These are phyloP conservation scores for Helotiales sp. DNA, from an alignment of 2,329 filamentous ascomycete species.

Conservation along the genomic window DNA sequence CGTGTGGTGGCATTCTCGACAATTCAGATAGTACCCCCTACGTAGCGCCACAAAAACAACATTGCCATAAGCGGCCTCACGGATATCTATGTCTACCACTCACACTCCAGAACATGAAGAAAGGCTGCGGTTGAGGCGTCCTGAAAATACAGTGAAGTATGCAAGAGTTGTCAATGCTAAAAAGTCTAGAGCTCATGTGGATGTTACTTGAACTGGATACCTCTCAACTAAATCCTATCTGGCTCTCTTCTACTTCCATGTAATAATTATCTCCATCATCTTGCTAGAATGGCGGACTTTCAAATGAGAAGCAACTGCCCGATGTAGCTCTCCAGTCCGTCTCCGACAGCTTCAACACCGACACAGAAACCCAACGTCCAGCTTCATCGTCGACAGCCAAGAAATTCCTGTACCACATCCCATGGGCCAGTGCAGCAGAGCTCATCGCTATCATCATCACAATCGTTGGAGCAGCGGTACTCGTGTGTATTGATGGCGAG, in stretches of 20 bases:
- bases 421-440: background rate
- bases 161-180: background rate
- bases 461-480: background rate
- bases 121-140: background rate
- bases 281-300: background rate
- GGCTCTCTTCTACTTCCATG: background rate
- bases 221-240: background rate
- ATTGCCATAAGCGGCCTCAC: background rate
- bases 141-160: background rate
- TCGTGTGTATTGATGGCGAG: background rate
- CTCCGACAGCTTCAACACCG: background rate
- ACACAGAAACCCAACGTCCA: background rate
- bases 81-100: background rate
- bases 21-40: background rate
- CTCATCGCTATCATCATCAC: background rate
- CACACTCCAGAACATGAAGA: background rate
- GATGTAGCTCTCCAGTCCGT: background rate
- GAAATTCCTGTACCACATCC: background rate
- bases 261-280: background rate
- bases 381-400: background rate
- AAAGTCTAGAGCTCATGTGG: background rate
- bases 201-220: background rate
- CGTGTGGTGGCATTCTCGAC: slow-evolving; percentile 19
- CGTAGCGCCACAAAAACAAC: background rate
- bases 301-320: background rate